Evolutionary conservation across 2,329 filamentous ascomycete genomes (phyloP).

Genomic region (Lasiodiplodia sp.): DNA sequence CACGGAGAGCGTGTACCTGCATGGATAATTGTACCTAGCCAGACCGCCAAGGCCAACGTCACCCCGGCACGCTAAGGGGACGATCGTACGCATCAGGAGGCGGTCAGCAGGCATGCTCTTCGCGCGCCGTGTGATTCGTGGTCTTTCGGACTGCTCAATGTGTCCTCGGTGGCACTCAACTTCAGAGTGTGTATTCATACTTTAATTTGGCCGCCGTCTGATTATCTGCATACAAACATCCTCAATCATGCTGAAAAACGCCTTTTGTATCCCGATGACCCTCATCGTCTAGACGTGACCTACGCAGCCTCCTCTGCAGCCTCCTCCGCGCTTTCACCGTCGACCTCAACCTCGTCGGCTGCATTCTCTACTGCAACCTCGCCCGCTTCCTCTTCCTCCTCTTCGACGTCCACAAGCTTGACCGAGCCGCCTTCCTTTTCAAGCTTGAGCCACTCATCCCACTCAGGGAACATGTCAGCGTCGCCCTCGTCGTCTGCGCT

Average conservation of each 20-base stretch:
- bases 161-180: background rate
- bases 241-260: conserved; percentile 14
- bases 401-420: conserved; percentile 40
- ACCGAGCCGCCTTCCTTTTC: conserved; percentile 73
- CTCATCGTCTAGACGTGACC: conserved; percentile 8
- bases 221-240: conserved; percentile 23
- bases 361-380: conserved; percentile 37
- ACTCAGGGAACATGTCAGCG: conserved; percentile 92
- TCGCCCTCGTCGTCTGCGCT: conserved; percentile 63
- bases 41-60: conserved; percentile 25
- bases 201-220: background rate
- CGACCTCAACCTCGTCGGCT: conserved; percentile 40
- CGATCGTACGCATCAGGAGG: conserved; percentile 22
- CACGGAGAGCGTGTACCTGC: conserved; percentile 27
- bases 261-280: conserved; percentile 15
- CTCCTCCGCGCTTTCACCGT: conserved; percentile 2
- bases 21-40: conserved; percentile 24
- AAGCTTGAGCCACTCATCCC: conserved; percentile 86
- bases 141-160: background rate
- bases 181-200: background rate
- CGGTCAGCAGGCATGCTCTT: conserved; percentile 9
- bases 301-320: conserved; percentile 10
- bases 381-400: conserved; percentile 39
- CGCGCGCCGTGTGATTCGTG: conserved; percentile 13
- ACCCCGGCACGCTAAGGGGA: conserved; percentile 26